These are phyloP conservation scores for Solanum corneliomulleri DNA, from an alignment of 257 asterid genomes.

Conservation along the genomic window DNA sequence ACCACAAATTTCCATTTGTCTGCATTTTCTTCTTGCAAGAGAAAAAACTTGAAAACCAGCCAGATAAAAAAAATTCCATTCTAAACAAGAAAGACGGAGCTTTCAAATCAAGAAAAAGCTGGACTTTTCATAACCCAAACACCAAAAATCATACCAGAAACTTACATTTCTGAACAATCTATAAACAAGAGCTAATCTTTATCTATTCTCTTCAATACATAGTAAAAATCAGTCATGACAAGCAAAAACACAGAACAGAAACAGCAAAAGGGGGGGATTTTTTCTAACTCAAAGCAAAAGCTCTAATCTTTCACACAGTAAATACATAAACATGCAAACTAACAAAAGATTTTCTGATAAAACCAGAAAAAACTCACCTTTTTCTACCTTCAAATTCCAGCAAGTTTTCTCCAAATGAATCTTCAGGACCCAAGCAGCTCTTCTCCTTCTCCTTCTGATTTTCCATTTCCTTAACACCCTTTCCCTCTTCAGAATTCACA, in stretches of 20 bases:
- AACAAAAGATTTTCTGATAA: neutral
- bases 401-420: slow-evolving; percentile 18
- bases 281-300: neutral
- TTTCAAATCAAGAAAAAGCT: neutral
- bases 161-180: neutral
- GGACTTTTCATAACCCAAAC: neutral
- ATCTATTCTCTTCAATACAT: neutral
- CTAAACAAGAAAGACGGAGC: neutral
- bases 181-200: neutral
- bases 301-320: neutral
- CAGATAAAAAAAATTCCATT: neutral
- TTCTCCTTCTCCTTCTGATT: neutral
- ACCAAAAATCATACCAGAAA: neutral
- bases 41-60: neutral
- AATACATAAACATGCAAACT: neutral
- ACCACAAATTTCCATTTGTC: no score
- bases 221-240: neutral
- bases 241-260: neutral
- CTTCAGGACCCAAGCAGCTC: neutral
- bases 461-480: neutral
- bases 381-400: slow-evolving; percentile 16
- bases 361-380: slow-evolving; percentile 4
- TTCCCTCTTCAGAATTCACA: neutral
- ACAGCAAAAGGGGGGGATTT: neutral
- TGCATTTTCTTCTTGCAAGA: neutral